Base-by-base conservation (phyloP, 2,329 filamentous ascomycete species). In the Byssothecium circinans region DNA sequence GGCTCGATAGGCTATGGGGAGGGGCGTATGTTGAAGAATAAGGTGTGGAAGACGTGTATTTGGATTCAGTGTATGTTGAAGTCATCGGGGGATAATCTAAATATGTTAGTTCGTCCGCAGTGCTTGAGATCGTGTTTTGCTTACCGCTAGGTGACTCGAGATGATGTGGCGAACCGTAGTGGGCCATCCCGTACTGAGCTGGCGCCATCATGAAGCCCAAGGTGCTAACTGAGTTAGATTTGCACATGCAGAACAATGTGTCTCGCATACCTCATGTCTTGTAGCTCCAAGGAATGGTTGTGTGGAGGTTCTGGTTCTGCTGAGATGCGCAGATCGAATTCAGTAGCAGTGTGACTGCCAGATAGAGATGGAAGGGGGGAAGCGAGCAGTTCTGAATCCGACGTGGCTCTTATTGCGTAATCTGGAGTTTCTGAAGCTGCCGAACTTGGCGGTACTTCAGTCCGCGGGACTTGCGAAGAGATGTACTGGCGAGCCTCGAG, bases 151-250 rank as follows among this genome's bases (percentile, higher is more conserved):
- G 53, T n/a, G 65, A 60, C 41, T 69, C 65, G 11, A 68, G 58
- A 17, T 60, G 50, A 34, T 61, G 57, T 33, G 64, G 50, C 36
- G 65, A 65, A 33, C 63, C 63, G 48, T 68, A 71, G 32, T 71
- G 61, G 48, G 65, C 63, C 56, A 69, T 61, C 51, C 62, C 63
- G 57, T 72, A 71, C 48, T 70, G 71, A 49, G 68, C 61, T 57
- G 70, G 64, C 52, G 68, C 58, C 69, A 71, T 70, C 63, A 71
- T 69, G 51, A 64, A 71, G 43, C 64, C 69, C 57, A 72, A 58
- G 49, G 67, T 68, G 66, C 70, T 73, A 45, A 8, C 30, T 15
- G 35, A 33, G 49, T 67, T 18, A 65, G 61, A n/a, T 4, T 14
- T 32, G 29, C 14, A 5, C 29, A 32, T 44, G 18, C 15, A n/a